A percentile compares a stretch with the other conserved stretches of the same genome.
These are phyloP conservation scores for Ogataea sp. DNA, from an alignment of 805 yeast species.

Conservation along the genomic window DNA sequence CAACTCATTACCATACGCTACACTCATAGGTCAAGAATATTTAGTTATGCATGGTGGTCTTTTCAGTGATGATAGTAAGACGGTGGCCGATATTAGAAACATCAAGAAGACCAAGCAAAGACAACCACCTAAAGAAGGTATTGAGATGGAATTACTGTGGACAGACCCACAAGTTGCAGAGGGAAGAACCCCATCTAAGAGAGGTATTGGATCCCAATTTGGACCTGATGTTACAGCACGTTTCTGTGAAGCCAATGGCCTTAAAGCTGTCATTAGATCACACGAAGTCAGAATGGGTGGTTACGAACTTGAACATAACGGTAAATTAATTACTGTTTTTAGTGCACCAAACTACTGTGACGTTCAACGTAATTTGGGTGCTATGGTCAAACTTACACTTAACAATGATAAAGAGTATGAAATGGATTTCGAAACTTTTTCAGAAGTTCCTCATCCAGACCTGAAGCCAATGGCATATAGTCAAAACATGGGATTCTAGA, in stretches of 20 bases:
- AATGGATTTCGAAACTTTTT: constrained; percentile 53
- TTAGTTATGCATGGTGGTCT: constrained; percentile 95
- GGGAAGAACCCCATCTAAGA: constrained; percentile 82
- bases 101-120: constrained; percentile 56
- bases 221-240: constrained; percentile 89
- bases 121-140: constrained; percentile 87
- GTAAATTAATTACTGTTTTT: constrained; percentile 85
- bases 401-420: constrained; percentile 35
- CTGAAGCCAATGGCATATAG: constrained; percentile 93
- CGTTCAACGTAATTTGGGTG: constrained; percentile 84
- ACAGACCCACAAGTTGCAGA: constrained; percentile 81
- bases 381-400: constrained; percentile 64
- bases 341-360: constrained; percentile 98
- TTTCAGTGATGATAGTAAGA: constrained; percentile 67
- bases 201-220: constrained; percentile 94
- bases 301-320: constrained; percentile 79
- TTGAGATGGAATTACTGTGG: constrained; percentile 96
- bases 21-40: constrained; percentile 69
- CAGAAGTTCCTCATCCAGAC: constrained; percentile 85
- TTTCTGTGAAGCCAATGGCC: constrained; percentile 64
- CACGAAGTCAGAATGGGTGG: constrained; percentile 96
- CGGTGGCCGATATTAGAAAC: constrained; percentile 64
- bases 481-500: constrained; percentile 31
- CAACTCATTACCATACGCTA: constrained; percentile 77
- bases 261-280: constrained; percentile 80